Conservation (phyloP, 257 asterid species). For the Lycium barbarum region DNA sequence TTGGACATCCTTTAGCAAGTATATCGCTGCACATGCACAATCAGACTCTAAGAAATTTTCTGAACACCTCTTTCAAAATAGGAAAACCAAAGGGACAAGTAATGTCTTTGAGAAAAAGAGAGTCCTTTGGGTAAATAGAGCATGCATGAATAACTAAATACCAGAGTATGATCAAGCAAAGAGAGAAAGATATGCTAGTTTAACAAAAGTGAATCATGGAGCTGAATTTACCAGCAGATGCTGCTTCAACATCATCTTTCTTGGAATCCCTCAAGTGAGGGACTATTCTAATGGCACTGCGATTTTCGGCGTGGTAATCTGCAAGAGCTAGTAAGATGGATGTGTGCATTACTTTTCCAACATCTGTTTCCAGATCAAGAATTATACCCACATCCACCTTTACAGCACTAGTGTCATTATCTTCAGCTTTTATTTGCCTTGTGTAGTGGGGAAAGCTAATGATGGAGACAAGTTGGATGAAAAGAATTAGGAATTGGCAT, state of each 20-base stretch:
- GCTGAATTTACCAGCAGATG: conserved; percentile 40
- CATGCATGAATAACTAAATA: not conserved
- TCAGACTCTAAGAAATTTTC: not conserved
- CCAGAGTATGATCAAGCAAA: not conserved
- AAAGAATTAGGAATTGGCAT: not conserved
- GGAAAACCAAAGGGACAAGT: not conserved
- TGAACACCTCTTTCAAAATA: not conserved
- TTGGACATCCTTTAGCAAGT: conserved; percentile 49
- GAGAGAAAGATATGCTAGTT: not conserved
- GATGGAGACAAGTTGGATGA: conserved; percentile 28
- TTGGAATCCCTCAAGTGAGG: conserved; percentile 48
- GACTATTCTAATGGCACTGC: conserved; percentile 38
- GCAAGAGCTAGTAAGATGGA: conserved; percentile 50
- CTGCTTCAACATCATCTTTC: conserved; percentile 46
- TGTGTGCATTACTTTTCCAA: conserved; percentile 42
- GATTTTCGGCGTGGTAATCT: conserved; percentile 44
- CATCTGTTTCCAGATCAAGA: conserved; percentile 41
- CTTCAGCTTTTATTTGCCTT: not conserved
- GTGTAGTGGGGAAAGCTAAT: conserved; percentile 25
- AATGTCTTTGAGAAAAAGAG: not conserved
- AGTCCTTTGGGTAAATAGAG: not conserved
- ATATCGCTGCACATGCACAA: conserved; percentile 49
- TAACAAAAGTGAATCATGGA: not conserved
- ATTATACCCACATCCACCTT: conserved; percentile 52
- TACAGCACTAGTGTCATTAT: conserved; percentile 26